phyloP scores from a whole-genome alignment of 2,329 filamentous ascomycete species.

The Fusarium sp. region DNA sequence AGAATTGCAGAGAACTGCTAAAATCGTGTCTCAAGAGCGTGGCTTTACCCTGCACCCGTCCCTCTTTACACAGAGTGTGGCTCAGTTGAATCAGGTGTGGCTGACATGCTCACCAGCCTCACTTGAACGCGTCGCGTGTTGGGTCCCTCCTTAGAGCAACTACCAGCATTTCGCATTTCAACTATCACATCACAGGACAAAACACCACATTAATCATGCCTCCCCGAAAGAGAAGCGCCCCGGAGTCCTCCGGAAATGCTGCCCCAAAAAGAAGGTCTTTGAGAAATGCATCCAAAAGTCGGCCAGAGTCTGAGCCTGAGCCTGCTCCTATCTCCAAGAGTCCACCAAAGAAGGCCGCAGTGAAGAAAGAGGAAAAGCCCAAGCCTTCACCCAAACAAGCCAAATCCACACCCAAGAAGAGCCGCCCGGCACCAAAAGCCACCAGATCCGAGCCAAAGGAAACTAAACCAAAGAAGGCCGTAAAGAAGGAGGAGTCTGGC shows the following conservation, averaged over 20 bases:
- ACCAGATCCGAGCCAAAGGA: fast-evolving
- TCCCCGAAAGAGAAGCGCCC: constrained; percentile 26
- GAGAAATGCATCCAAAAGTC: constrained; percentile 19
- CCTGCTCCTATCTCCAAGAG: neutral
- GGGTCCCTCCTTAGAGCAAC: fast-evolving
- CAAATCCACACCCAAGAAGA: neutral
- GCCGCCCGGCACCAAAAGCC: neutral
- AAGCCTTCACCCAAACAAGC: neutral
- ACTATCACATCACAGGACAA: neutral
- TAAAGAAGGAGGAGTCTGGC: neutral
- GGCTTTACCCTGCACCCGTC: neutral
- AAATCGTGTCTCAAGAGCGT: neutral
- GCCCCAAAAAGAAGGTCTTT: constrained; percentile 31
- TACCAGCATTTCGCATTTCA: neutral
- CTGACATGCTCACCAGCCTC: neutral
- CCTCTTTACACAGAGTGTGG: neutral
- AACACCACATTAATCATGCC: constrained; percentile 2
- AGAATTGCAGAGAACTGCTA: no score
- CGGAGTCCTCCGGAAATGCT: neutral
- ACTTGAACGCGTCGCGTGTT: constrained; percentile 11
- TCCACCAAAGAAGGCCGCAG: neutral
- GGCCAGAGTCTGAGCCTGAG: neutral
- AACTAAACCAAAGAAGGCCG: neutral
- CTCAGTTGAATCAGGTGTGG: neutral
- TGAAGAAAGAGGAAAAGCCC: constrained; percentile 5